These are phyloP conservation scores for Cubamyces lactineus DNA, from an alignment of 768 basidiomycete species.

Conservation along the genomic window DNA sequence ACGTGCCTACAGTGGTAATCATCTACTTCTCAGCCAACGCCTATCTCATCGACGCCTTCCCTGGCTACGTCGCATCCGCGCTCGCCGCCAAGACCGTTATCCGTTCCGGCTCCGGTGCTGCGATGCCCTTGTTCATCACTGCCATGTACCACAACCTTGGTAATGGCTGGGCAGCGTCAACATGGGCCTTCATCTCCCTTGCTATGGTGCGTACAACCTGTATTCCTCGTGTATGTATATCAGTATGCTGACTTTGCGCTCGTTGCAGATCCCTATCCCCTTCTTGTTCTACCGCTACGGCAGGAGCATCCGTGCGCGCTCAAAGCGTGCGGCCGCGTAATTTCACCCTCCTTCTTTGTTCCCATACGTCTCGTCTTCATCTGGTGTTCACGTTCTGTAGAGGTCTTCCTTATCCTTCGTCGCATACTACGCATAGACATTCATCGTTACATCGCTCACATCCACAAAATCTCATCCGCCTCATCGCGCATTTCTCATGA, in stretches of 20 bases:
- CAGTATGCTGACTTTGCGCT: not conserved
- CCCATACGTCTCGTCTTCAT: not conserved
- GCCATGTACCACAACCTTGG: slow-evolving; percentile 46
- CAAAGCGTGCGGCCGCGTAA: slow-evolving; percentile 28
- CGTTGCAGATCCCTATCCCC: slow-evolving; percentile 26
- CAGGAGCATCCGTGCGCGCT: slow-evolving; percentile 26
- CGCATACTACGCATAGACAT: not conserved
- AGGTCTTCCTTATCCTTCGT: not conserved
- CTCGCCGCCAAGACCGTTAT: slow-evolving; percentile 45
- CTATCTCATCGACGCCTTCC: slow-evolving; percentile 46
- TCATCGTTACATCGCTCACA: not conserved
- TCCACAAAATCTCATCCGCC: not conserved
- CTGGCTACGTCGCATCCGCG: slow-evolving; percentile 43
- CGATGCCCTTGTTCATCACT: slow-evolving; percentile 42
- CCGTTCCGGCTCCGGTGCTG: slow-evolving; percentile 41
- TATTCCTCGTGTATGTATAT: no score
- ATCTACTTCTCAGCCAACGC: slow-evolving; percentile 45
- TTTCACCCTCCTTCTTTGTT: not conserved
- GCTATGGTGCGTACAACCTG: slow-evolving; percentile 35
- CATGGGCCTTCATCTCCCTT: slow-evolving; percentile 40
- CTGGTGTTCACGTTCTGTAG: not conserved
- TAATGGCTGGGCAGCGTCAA: slow-evolving; percentile 43
- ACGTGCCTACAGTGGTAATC: slow-evolving; percentile 35
- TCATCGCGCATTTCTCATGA: not conserved
- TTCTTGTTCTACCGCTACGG: slow-evolving; percentile 31